phyloP scores from a whole-genome alignment of 2,329 filamentous ascomycete genomes.

The Stenocarpella maydis region DNA sequence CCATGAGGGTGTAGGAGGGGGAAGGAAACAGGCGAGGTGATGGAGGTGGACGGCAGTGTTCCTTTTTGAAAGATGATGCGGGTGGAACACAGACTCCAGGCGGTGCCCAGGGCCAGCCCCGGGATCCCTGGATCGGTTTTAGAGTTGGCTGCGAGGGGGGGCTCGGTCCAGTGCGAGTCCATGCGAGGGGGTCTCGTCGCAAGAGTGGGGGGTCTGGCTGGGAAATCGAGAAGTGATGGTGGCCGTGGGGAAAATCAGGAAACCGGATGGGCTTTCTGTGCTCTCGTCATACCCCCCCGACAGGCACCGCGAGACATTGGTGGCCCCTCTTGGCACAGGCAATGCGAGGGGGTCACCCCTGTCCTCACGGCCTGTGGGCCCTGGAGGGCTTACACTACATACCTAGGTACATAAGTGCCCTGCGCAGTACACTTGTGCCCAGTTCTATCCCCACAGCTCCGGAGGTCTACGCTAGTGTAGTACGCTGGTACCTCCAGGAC shows the following conservation, averaged over 20 bases:
- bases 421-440: too few relatives aligned
- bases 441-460: too few relatives aligned
- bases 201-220: neutral
- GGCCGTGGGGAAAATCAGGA: conserved; percentile 1
- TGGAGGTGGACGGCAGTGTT: conserved; percentile 19
- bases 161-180: neutral
- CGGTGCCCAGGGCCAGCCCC: conserved; percentile 12
- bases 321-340: conserved; percentile 11
- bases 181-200: neutral
- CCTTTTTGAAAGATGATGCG: conserved; percentile 25
- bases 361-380: neutral
- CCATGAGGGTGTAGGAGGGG: conserved; percentile 10
- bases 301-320: neutral
- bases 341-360: neutral
- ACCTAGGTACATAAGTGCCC: too few relatives aligned
- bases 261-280: conserved; percentile 19
- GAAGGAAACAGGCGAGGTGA: neutral
- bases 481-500: neutral
- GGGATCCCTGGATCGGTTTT: conserved; percentile 27
- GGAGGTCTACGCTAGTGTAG: too few relatives aligned
- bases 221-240: conserved; percentile 10
- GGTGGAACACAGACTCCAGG: conserved; percentile 18
- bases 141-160: conserved; percentile 8
- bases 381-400: neutral
- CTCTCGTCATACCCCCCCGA: conserved; percentile 22